These are phyloP conservation scores for Cercospora janseana DNA, from an alignment of 2,329 filamentous ascomycete genomes.

Conservation along the genomic window DNA sequence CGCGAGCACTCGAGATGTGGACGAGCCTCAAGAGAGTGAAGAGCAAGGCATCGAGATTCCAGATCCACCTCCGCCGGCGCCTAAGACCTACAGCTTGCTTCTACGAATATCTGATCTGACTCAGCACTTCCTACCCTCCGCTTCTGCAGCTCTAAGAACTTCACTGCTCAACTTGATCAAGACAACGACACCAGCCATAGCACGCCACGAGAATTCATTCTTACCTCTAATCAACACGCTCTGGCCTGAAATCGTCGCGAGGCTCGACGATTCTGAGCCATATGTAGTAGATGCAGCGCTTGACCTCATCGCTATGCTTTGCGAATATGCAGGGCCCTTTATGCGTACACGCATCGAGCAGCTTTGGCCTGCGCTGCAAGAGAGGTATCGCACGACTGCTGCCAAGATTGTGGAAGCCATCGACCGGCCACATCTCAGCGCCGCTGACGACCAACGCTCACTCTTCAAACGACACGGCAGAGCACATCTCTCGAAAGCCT, in stretches of 20 bases:
- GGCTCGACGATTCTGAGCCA: slow-evolving; percentile 64
- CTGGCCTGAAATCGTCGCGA: slow-evolving; percentile 77
- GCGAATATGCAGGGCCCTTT: slow-evolving; percentile 74
- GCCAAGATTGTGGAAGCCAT: slow-evolving; percentile 16
- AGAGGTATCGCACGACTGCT: slow-evolving; percentile 24
- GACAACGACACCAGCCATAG: slow-evolving; percentile 69
- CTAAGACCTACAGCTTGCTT: slow-evolving; percentile 77
- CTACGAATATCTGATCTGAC: slow-evolving; percentile 78
- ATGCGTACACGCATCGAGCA: slow-evolving; percentile 71
- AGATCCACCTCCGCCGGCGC: slow-evolving; percentile 57
- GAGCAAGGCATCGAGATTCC: slow-evolving; percentile 29
- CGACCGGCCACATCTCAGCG: neutral
- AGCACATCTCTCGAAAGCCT: slow-evolving; percentile 16
- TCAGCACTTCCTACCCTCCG: slow-evolving; percentile 85
- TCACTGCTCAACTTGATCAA: slow-evolving; percentile 74
- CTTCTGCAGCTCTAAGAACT: slow-evolving; percentile 73
- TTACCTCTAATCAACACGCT: slow-evolving; percentile 85
- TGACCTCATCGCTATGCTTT: slow-evolving; percentile 66
- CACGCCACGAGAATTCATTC: slow-evolving; percentile 76
- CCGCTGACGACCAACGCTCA: neutral
- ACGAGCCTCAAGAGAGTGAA: slow-evolving; percentile 29
- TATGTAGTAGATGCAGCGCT: slow-evolving; percentile 70
- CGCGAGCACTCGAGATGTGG: slow-evolving; percentile 22
- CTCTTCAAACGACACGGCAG: neutral
- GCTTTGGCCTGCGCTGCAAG: slow-evolving; percentile 58